Evolutionary conservation across 2,329 filamentous ascomycete genomes (phyloP), one percentile per base, ranked within the genome.

Genomic region (Clonostachys sp.): DNA sequence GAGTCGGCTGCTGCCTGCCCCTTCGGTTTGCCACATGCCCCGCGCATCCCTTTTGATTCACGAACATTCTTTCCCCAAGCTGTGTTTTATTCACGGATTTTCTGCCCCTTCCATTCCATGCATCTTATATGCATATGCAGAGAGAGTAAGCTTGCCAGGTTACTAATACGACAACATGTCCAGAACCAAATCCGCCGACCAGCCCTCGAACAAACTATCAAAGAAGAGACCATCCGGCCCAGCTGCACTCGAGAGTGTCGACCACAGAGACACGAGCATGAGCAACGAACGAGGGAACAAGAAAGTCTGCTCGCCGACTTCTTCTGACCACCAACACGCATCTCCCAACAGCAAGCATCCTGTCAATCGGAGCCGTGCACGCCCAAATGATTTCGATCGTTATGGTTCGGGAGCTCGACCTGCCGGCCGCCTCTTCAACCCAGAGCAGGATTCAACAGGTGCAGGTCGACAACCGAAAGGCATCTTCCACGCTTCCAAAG

Each of bases 361-460:
- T 34, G 40, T 39, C 6, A 47, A 10, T 20, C 14, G 42, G 12
- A 16, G 13, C 9, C 45, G 40, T 14, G 30, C 16, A 18, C 24
- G 42, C n/a, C 30, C 35, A 3, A 46, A 47, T 30, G 58, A 60
- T 14, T 57, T 59, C 46, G 56, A 57, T n/a, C 56, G 60, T 8
- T 30, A 30, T 30, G 57, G 53, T 0, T n/a, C 14, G 12, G 14
- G 17, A 48, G 50, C 7, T 44, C 42, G 48, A 2, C 45, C 52
- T 4, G 53, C 54, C 6, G 50, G 61, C 1, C 57, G 59, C 20
- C 61, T 66, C 0, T 65, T 61, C 61, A 53, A 44, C 2, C 57
- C 60, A 1, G 53, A 60, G 4, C 59, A 61, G 30, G 55, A 39
- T 39, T n/a, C 17, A 4, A 9, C 24, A 30, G 24, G 24, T 10